Percentiles rank a stretch among this genome's conserved stretches.
Conservation (phyloP, 257 asterid species). For the Solanum gracilifrons region DNA sequence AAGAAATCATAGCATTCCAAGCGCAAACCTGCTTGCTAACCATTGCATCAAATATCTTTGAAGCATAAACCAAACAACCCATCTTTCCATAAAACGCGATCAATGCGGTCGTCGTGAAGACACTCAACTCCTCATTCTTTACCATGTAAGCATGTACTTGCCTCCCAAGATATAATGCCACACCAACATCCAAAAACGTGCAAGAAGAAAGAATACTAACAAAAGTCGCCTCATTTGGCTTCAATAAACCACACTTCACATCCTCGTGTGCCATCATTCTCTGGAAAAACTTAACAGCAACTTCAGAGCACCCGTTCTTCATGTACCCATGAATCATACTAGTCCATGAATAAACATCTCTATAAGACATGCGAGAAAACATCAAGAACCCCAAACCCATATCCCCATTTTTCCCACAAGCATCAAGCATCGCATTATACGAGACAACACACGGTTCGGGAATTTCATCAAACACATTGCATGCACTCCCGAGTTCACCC, state of each 20-base stretch:
- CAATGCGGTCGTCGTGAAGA: constrained; percentile 51
- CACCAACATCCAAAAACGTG: constrained; percentile 35
- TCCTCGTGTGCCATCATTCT: constrained; percentile 54
- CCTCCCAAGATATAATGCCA: constrained; percentile 50
- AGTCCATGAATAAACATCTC: constrained; percentile 84
- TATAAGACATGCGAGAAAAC: constrained; percentile 40
- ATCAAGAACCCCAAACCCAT: constrained; percentile 38
- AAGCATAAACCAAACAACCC: background rate
- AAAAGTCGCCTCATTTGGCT: constrained; percentile 81
- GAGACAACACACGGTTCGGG: constrained; percentile 59
- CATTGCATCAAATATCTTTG: constrained; percentile 36
- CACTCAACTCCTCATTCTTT: constrained; percentile 40
- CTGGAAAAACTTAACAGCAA: constrained; percentile 38
- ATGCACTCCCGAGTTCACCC: constrained; percentile 48
- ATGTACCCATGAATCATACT: constrained; percentile 55
- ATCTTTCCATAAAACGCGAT: constrained; percentile 63
- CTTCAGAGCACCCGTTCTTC: constrained; percentile 34
- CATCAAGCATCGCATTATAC: constrained; percentile 65
- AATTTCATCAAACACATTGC: constrained; percentile 57
- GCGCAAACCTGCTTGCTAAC: constrained; percentile 46
- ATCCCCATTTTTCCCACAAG: constrained; percentile 52
- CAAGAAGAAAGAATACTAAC: constrained; percentile 61
- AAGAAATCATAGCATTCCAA: constrained; percentile 86
- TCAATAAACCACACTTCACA: constrained; percentile 26
- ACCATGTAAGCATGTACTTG: constrained; percentile 68